Evolutionary conservation across 2,329 filamentous ascomycete species (phyloP), one percentile per base, ranked within the genome.

Genomic region (Pseudocercospora eumusae): DNA sequence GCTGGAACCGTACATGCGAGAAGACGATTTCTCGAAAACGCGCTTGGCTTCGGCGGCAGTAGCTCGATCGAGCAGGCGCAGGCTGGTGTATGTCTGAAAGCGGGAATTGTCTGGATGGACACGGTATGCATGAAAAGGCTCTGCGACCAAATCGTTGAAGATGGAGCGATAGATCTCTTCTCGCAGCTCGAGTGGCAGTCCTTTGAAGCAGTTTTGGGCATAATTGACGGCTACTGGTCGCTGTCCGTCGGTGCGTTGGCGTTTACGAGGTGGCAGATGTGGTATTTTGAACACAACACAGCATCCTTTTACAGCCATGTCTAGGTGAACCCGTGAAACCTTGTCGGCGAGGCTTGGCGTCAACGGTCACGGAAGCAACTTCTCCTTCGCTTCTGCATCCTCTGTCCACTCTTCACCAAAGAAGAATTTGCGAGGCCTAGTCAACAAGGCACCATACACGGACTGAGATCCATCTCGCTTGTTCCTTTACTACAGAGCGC

Each of bases 361-460:
- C 13, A 7, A 36, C 5, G 33, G 33, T 36, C 33, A 6, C 15
- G 13, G 33, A 36, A n/a, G 33, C 2, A 2, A 36, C 33, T 36
- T 36, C 33, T 31, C 28, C 10, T 36, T 36, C 13, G 28, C 33
- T n/a, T 36, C 33, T 36, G 13, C 33, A 5, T 36, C 33, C 15
- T 36, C 33, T 33, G 28, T 4, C n/a, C 50, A 13, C 28, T 53
- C 18, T 53, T 53, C 50, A 27, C 50, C 18, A 18, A 25, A 5
- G 50, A 53, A 18, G 50, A 53, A 31, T 28, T 53, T 4, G 50
- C n/a, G n/a, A n/a, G n/a, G n/a, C n/a, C n/a, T n/a, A n/a, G n/a
- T n/a, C n/a, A 40, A 28, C 27, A 21, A 20, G 15, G 21, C 20
- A 13, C 18, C 27, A 11, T 55, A 55, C 28, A 11, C 31, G 18